A percentile compares a stretch with the other conserved stretches of the same genome.
Evolutionary conservation across 2,329 filamentous ascomycete species (phyloP).

Genomic region (Colletotrichum zoysiae): DNA sequence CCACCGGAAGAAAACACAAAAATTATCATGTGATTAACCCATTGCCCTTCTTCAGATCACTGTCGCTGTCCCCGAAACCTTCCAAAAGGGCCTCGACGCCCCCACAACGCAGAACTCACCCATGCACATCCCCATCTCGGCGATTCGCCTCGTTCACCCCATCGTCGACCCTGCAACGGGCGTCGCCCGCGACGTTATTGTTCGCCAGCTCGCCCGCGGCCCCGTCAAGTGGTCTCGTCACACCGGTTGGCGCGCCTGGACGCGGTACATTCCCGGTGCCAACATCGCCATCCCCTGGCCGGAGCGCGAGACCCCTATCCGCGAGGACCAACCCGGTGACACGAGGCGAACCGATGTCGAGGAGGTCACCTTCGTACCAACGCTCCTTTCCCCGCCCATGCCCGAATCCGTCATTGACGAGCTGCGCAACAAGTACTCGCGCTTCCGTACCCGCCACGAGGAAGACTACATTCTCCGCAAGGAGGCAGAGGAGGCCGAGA

Average conservation of each 20-base stretch:
- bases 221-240: slow-evolving; percentile 61
- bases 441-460: slow-evolving; percentile 85
- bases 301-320: slow-evolving; percentile 60
- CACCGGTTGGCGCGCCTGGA: slow-evolving; percentile 58
- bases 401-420: slow-evolving; percentile 85
- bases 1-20: not conserved
- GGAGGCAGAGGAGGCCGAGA: slow-evolving; percentile 67
- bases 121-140: slow-evolving; percentile 73
- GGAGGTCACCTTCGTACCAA: slow-evolving; percentile 81
- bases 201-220: slow-evolving; percentile 75
- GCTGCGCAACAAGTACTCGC: slow-evolving; percentile 84
- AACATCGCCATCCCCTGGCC: slow-evolving; percentile 85
- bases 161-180: slow-evolving; percentile 76
- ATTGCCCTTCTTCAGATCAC: slow-evolving; percentile 50
- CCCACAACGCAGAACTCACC: slow-evolving; percentile 62
- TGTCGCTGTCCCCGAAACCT: slow-evolving; percentile 54
- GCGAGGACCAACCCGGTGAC: slow-evolving; percentile 72
- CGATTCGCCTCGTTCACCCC: slow-evolving; percentile 85
- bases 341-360: slow-evolving; percentile 84
- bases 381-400: slow-evolving; percentile 81
- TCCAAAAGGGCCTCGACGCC: slow-evolving; percentile 51
- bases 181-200: slow-evolving; percentile 77
- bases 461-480: slow-evolving; percentile 76
- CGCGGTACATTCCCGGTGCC: slow-evolving; percentile 76
- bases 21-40: slow-evolving; percentile 11